Percentiles rank a stretch among this genome's conserved stretches.
Evolutionary conservation across 768 basidiomycete genomes (phyloP).

Genomic region (Tricholoma hemisulphureum): DNA sequence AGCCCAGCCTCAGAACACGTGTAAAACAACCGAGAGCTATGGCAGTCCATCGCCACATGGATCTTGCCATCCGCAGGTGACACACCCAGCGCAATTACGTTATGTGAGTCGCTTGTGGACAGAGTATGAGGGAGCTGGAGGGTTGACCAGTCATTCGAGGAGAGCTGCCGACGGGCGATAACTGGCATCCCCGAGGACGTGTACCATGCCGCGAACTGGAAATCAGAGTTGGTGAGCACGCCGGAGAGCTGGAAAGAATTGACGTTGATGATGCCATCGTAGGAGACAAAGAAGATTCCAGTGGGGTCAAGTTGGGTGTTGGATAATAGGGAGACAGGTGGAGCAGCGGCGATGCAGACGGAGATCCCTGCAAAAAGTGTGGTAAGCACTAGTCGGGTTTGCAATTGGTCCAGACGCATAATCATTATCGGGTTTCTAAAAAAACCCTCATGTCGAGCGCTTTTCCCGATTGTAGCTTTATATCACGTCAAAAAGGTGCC

Average conservation of each 20-base stretch:
- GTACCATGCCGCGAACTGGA: slow-evolving; percentile 47
- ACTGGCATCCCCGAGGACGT: slow-evolving; percentile 40
- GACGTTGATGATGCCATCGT: slow-evolving; percentile 47
- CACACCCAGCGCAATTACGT: slow-evolving; percentile 43
- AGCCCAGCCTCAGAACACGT: slow-evolving; percentile 40
- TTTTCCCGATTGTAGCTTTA: no score
- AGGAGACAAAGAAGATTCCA: slow-evolving; percentile 46
- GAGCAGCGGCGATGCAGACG: slow-evolving; percentile 30
- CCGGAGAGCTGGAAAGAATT: slow-evolving; percentile 46
- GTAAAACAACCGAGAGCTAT: slow-evolving; percentile 43
- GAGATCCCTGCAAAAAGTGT: slow-evolving; percentile 6
- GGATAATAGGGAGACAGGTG: slow-evolving; percentile 37
- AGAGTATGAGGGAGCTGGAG: slow-evolving; percentile 43
- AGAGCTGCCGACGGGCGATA: slow-evolving; percentile 40
- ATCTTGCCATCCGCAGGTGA: slow-evolving; percentile 46
- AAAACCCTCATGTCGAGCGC: no score
- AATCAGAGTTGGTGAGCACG: slow-evolving; percentile 38
- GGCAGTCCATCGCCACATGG: slow-evolving; percentile 48
- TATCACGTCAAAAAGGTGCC: no score
- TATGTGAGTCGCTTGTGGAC: slow-evolving; percentile 43
- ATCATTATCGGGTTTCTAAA: no score
- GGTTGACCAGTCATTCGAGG: slow-evolving; percentile 40
- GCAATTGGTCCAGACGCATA: no score
- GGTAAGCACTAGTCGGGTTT: slow-evolving; percentile 4
- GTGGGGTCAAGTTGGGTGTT: slow-evolving; percentile 39